Evolutionary conservation across 768 basidiomycete genomes (phyloP), one percentile per base, ranked within the genome.

Genomic region (Naganishia vaughanmartiniae): DNA sequence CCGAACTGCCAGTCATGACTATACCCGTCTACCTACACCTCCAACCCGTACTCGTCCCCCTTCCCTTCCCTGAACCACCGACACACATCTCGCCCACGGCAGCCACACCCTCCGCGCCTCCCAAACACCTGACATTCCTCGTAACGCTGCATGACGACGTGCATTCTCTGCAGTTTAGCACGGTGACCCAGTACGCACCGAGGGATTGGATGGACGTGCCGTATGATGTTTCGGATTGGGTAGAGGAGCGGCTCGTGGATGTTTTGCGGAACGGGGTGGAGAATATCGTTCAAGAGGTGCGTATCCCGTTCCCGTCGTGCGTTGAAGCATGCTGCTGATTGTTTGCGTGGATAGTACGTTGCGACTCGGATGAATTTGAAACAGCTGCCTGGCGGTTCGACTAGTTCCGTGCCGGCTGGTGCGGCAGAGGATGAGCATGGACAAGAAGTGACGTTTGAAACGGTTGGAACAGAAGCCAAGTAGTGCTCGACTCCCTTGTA

Each of bases 191-290:
- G 79, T 85, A 87, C 6, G 84, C 94, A 26, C 93, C 95, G 0
- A 84, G 83, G n/a, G 83, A 85, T 60, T 99, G 96, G 96, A 80
- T 98, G 67, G 87, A 88, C 5, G 83, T 93, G 54, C 81, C 95
- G 71, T 84, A 93, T 89, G 94, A 96, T 76, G 85, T 89, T 73
- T 90, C 92, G 79, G 83, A 84, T 66, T 81, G 96, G 96, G 93
- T 98, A 15, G 96, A 99, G 81, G 94, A 99, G 77, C 80, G 90
- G 46, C 86, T 97, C 72, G 94, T 93, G 4, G 95, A 97, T 76
- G 86, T 87, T 19, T 82, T 99, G 70, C 84, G 91, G 68, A 84
- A 92, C 17, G 91, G 89, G 10, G 87, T 95, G 33, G 94, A 97
- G 82, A 87, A 93, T 21, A 83, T 97, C 71, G 93, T 93, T 1